phyloP scores from a whole-genome alignment of 2,329 filamentous ascomycete genomes.

The Lasiodiplodia gonubiensis region DNA sequence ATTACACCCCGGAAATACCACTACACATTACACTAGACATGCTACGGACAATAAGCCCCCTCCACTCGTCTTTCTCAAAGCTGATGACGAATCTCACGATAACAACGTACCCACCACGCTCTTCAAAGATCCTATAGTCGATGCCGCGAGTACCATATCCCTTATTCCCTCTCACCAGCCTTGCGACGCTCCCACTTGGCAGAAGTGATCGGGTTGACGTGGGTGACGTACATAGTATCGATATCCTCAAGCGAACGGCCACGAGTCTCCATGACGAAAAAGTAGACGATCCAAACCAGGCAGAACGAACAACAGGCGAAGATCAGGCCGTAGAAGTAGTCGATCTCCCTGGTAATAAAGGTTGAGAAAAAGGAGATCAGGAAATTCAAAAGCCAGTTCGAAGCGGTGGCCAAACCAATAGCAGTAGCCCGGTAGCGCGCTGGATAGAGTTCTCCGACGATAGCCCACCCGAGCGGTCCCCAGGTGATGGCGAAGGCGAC shows the following conservation, averaged over 20 bases:
- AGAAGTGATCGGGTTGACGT: conserved; percentile 63
- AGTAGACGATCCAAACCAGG: conserved; percentile 71
- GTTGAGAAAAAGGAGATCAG: conserved; percentile 73
- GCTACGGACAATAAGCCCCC: no score
- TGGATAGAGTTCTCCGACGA: conserved; percentile 69
- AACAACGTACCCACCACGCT: no score
- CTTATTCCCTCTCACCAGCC: no score
- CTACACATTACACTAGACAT: no score
- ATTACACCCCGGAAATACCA: no score
- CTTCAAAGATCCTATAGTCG: no score
- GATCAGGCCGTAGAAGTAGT: conserved; percentile 76
- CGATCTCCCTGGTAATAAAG: conserved; percentile 74
- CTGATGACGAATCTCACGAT: no score
- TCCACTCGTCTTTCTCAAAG: no score
- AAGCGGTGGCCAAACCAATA: conserved; percentile 47
- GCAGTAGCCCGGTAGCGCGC: conserved; percentile 55
- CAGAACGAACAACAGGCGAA: conserved; percentile 74
- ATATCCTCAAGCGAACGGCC: conserved; percentile 79
- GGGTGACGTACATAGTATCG: conserved; percentile 71
- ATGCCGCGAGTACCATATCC: no score
- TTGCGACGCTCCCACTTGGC: conserved; percentile 19
- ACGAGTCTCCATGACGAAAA: conserved; percentile 77
- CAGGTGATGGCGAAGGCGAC: conserved; percentile 72
- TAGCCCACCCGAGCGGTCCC: conserved; percentile 74
- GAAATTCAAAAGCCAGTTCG: conserved; percentile 53